phyloP scores from a whole-genome alignment of 257 asterid genomes.

The Linderniella brevidens region DNA sequence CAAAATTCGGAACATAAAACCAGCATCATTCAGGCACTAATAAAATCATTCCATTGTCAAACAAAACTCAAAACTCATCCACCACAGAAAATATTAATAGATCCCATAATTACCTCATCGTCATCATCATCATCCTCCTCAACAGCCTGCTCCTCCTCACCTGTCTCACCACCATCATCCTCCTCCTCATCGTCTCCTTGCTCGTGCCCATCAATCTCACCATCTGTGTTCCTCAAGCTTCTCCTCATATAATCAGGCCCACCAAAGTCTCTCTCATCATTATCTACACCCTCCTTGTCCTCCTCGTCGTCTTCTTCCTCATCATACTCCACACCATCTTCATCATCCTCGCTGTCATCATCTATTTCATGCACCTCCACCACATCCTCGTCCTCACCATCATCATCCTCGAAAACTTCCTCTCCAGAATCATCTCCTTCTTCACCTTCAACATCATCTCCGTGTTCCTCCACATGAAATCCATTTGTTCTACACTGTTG shows the following conservation, averaged over 20 bases:
- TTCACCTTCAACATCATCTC: slow-evolving; percentile 35
- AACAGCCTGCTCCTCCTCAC: slow-evolving; percentile 60
- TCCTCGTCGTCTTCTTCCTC: slow-evolving; percentile 55
- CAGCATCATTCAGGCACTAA: too few relatives aligned
- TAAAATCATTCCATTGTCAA: not conserved
- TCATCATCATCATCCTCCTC: slow-evolving; percentile 73
- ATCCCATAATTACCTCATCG: slow-evolving; percentile 55
- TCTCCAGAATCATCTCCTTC: slow-evolving; percentile 58
- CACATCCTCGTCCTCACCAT: slow-evolving; percentile 57
- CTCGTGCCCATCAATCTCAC: slow-evolving; percentile 93
- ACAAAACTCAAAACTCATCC: not conserved
- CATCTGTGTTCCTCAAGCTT: slow-evolving; percentile 36
- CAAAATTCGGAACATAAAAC: too few relatives aligned
- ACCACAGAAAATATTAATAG: not conserved
- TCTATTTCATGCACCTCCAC: slow-evolving; percentile 72
- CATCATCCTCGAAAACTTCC: slow-evolving; percentile 53
- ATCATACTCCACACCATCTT: slow-evolving; percentile 42
- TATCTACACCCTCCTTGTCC: slow-evolving; percentile 67
- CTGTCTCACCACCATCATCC: slow-evolving; percentile 79
- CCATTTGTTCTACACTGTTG: slow-evolving; percentile 3
- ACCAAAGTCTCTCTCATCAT: slow-evolving; percentile 43
- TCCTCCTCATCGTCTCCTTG: slow-evolving; percentile 79
- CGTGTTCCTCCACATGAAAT: slow-evolving; percentile 36
- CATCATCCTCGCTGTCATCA: slow-evolving; percentile 47
- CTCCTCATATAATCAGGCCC: slow-evolving; percentile 25